phyloP scores from a whole-genome alignment of 2,329 filamentous ascomycete genomes.

The Emmonsiellopsis sp. region DNA sequence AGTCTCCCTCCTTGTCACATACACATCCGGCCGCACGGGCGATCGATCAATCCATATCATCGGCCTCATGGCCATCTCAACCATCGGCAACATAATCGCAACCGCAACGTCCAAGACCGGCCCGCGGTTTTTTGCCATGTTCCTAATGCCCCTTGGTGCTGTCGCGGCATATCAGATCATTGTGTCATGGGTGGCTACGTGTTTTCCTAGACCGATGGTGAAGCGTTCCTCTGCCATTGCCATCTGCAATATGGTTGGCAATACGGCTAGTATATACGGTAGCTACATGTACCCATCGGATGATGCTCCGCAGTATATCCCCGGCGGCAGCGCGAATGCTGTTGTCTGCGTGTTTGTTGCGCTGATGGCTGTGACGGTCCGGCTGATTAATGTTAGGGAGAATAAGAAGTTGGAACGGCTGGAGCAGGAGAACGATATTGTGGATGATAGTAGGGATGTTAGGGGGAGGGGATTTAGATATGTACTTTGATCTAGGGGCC shows the following conservation, averaged over 20 bases:
- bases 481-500: neutral
- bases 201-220: constrained; percentile 34
- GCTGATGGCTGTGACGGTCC: constrained; percentile 24
- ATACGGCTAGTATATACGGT: constrained; percentile 32
- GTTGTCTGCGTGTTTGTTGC: constrained; percentile 28
- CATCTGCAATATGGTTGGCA: constrained; percentile 35
- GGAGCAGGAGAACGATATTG: constrained; percentile 13
- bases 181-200: constrained; percentile 32
- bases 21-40: constrained; percentile 44
- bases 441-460: neutral
- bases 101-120: constrained; percentile 43
- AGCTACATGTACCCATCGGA: constrained; percentile 29
- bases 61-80: constrained; percentile 43
- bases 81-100: constrained; percentile 48
- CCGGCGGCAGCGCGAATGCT: constrained; percentile 28
- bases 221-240: constrained; percentile 37
- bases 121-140: constrained; percentile 39
- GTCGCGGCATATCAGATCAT: constrained; percentile 29
- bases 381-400: constrained; percentile 24
- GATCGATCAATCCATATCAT: constrained; percentile 53
- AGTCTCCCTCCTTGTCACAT: constrained; percentile 46
- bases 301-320: constrained; percentile 29
- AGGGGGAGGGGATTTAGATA: constrained; percentile 3
- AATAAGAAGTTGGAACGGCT: constrained; percentile 24
- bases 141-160: constrained; percentile 20